phyloP scores from a whole-genome alignment of 2,329 filamentous ascomycete species.

The Paramyrothecium roridum region DNA sequence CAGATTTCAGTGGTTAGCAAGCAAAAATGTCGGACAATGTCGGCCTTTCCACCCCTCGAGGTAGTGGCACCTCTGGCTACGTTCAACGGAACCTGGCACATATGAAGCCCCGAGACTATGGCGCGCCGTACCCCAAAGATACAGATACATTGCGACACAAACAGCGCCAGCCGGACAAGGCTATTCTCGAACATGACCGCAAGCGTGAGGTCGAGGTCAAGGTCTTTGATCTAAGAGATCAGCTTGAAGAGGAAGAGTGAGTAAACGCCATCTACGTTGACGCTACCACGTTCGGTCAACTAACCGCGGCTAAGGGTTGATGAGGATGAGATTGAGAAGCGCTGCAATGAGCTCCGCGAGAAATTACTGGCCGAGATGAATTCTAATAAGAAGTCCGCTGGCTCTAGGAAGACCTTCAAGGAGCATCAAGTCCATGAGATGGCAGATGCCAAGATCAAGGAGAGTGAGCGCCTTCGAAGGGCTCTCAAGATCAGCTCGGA shows the following conservation, averaged over 20 bases:
- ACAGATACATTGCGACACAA: slow-evolving; percentile 67
- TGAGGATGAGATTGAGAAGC: slow-evolving; percentile 85
- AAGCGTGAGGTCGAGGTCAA: slow-evolving; percentile 90
- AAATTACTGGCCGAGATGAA: slow-evolving; percentile 37
- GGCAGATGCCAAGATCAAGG: slow-evolving; percentile 92
- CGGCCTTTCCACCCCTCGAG: slow-evolving; percentile 88
- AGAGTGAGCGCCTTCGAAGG: slow-evolving; percentile 82
- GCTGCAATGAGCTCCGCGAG: slow-evolving; percentile 38
- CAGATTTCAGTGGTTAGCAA: background rate
- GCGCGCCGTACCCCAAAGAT: slow-evolving; percentile 73
- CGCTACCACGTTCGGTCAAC: slow-evolving; percentile 7
- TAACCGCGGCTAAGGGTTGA: slow-evolving; percentile 54
- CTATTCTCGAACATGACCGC: slow-evolving; percentile 91
- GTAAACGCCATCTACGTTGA: slow-evolving; percentile 15
- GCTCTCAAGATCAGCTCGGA: slow-evolving; percentile 84
- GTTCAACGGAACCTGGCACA: slow-evolving; percentile 94
- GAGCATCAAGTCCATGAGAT: slow-evolving; percentile 94
- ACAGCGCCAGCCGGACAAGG: slow-evolving; percentile 82
- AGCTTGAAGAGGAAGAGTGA: slow-evolving; percentile 86
- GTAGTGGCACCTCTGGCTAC: slow-evolving; percentile 94
- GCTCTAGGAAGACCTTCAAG: slow-evolving; percentile 63
- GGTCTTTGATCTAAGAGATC: slow-evolving; percentile 84
- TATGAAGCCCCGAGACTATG: slow-evolving; percentile 77
- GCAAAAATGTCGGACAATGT: slow-evolving; percentile 88
- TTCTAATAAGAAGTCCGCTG: slow-evolving; percentile 24